Percentiles rank a stretch among this genome's conserved stretches.
Conservation (phyloP, 176 grass and related monocot genomes). For the Pontederia crassipes region DNA sequence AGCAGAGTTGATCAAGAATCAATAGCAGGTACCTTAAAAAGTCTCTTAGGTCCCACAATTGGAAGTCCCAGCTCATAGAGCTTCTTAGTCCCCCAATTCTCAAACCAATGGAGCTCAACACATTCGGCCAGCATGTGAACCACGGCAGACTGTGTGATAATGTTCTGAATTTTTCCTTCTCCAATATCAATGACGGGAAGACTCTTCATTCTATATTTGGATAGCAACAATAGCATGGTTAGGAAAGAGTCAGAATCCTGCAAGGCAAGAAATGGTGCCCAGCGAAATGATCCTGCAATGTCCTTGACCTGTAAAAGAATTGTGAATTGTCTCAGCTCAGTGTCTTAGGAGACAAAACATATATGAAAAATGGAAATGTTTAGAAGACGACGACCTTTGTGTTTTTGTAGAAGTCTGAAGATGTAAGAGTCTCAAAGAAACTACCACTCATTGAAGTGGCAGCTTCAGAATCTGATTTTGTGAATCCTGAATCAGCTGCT, state of each 20-base stretch:
- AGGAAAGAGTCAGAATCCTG: conserved; percentile 80
- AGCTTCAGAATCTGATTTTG: conserved; percentile 20
- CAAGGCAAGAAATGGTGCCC: conserved; percentile 89
- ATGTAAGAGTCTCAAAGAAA: conserved; percentile 74
- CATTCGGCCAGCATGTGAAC: conserved; percentile 93
- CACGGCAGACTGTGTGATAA: conserved; percentile 69
- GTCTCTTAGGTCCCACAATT: conserved; percentile 46
- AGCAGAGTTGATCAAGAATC: not conserved
- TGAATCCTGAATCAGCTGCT: conserved; percentile 37
- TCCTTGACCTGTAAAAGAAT: conserved; percentile 42
- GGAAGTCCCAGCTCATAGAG: conserved; percentile 60
- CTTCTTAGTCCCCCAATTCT: conserved; percentile 80
- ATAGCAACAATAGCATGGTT: conserved; percentile 80
- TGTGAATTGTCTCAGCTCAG: too few species aligned
- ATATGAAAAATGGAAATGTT: not conserved
- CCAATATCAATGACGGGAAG: conserved; percentile 68
- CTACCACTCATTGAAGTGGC: conserved; percentile 52
- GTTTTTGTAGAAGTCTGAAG: conserved; percentile 90
- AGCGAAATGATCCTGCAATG: conserved; percentile 73
- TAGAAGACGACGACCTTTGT: conserved; percentile 55
- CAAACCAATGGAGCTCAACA: conserved; percentile 77
- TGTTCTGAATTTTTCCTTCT: conserved; percentile 71
- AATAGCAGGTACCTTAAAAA: conserved; percentile 44
- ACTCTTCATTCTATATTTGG: conserved; percentile 89
- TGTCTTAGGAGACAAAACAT: not conserved